phyloP scores from a whole-genome alignment of 768 basidiomycete species.

The Amanita subjunquillea region DNA sequence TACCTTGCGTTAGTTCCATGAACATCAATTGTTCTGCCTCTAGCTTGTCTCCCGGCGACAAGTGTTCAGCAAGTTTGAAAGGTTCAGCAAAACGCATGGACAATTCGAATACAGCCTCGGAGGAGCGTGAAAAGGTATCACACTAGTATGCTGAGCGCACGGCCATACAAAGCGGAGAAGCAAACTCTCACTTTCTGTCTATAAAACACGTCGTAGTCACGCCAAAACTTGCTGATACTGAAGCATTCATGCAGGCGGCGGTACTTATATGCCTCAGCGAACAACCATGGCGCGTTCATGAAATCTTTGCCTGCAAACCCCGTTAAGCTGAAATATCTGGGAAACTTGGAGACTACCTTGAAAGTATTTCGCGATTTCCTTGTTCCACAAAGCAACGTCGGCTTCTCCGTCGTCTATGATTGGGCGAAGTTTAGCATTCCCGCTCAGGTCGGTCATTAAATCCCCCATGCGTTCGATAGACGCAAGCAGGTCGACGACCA shows the following conservation, averaged over 20 bases:
- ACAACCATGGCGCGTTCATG: slow-evolving; percentile 95
- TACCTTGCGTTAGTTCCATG: slow-evolving; percentile 81
- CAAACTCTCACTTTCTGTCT: slow-evolving; percentile 62
- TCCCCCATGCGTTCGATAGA: slow-evolving; percentile 87
- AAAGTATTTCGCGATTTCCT: slow-evolving; percentile 92
- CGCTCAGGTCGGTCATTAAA: slow-evolving; percentile 80
- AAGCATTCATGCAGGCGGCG: slow-evolving; percentile 90
- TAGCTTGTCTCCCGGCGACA: slow-evolving; percentile 41
- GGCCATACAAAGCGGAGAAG: no score
- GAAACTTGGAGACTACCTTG: slow-evolving; percentile 39
- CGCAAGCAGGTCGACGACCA: slow-evolving; percentile 70
- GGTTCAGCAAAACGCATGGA: slow-evolving; percentile 88
- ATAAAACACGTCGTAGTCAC: slow-evolving; percentile 90
- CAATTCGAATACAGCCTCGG: slow-evolving; percentile 88
- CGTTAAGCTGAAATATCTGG: background rate
- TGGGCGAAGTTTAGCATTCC: slow-evolving; percentile 74
- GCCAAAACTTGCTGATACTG: slow-evolving; percentile 84
- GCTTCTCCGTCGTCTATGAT: slow-evolving; percentile 88
- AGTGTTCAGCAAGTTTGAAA: slow-evolving; percentile 48
- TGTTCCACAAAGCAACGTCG: slow-evolving; percentile 94
- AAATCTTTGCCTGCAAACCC: slow-evolving; percentile 63
- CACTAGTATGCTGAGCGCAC: slow-evolving; percentile 34
- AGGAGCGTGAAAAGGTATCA: slow-evolving; percentile 90
- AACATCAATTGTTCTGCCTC: slow-evolving; percentile 83
- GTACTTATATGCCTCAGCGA: slow-evolving; percentile 93